phyloP scores from a whole-genome alignment of 1,284 basidiomycete genomes.

The Moesziomyces globuligerus region DNA sequence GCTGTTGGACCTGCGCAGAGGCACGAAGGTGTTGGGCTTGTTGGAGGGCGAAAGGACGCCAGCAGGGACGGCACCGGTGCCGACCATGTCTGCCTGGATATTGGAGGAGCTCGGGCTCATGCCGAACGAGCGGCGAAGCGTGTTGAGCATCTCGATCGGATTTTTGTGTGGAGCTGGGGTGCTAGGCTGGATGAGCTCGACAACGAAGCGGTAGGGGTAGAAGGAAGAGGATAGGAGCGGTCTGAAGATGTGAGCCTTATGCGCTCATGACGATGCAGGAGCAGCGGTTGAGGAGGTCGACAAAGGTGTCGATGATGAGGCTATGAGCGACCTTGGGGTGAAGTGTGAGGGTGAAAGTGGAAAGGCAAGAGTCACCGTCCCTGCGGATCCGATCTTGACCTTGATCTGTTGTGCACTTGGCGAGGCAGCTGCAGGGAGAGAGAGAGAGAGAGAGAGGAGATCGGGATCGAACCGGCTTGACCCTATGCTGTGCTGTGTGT shows the following conservation, averaged over 20 bases:
- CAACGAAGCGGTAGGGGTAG: neutral
- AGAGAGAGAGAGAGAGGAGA: neutral
- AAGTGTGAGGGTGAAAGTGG: too few relatives aligned
- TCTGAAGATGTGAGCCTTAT: too few relatives aligned
- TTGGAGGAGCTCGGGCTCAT: conserved; percentile 42
- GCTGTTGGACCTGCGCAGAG: conserved; percentile 39
- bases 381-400: too few relatives aligned
- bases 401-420: too few relatives aligned
- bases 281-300: too few relatives aligned
- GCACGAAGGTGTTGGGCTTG: conserved; percentile 41
- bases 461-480: conserved; percentile 5
- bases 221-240: too few relatives aligned
- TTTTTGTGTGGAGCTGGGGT: too few relatives aligned
- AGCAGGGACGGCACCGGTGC: conserved; percentile 2
- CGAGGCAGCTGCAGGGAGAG: too few relatives aligned
- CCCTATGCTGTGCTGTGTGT: neutral
- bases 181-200: conserved; percentile 2
- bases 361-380: too few relatives aligned
- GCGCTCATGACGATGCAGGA: too few relatives aligned
- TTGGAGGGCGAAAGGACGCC: conserved; percentile 28
- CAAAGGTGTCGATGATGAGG: neutral
- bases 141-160: conserved; percentile 46
- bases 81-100: conserved; percentile 15
- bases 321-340: too few relatives aligned
- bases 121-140: conserved; percentile 43